These are phyloP conservation scores for Paramecium bursaria DNA, from an alignment of 73 alveolate species.

Conservation along the genomic window DNA sequence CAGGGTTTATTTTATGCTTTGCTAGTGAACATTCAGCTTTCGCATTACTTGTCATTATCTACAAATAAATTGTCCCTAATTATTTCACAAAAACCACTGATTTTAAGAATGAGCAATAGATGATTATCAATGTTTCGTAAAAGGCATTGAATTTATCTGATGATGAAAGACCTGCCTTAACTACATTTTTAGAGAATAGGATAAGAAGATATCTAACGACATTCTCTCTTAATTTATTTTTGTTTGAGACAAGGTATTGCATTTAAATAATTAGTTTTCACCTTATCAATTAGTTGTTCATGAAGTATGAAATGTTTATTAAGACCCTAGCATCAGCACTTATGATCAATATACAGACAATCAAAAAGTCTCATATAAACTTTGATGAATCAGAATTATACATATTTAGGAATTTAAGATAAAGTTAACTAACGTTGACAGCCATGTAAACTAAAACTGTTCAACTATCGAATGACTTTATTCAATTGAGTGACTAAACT, in stretches of 20 bases:
- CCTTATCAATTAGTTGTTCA: not conserved
- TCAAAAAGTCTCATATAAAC: not conserved
- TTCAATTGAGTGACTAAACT: not conserved
- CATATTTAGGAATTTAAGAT: not conserved
- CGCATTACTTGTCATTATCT: conserved; percentile 3
- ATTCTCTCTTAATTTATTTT: conserved; percentile 4
- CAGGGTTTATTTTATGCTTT: conserved; percentile 31
- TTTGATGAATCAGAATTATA: conserved; percentile 19
- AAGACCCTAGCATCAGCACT: not conserved
- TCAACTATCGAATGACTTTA: not conserved
- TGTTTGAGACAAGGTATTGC: conserved; percentile 9
- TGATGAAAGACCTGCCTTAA: not conserved
- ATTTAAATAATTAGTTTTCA: no score
- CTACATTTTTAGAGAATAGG: conserved; percentile 6
- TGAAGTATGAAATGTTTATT: not conserved
- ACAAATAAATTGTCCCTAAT: not conserved
- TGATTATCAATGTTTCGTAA: not conserved
- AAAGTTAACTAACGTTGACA: no score
- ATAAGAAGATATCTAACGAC: conserved; percentile 20
- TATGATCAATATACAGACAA: not conserved
- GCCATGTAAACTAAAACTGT: not conserved
- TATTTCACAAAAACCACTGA: not conserved
- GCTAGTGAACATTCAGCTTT: conserved; percentile 7
- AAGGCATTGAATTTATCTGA: conserved; percentile 1
- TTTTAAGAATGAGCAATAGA: conserved; percentile 7